phyloP scores from a whole-genome alignment of 2,329 filamentous ascomycete genomes.

The Fusarium sp. region DNA sequence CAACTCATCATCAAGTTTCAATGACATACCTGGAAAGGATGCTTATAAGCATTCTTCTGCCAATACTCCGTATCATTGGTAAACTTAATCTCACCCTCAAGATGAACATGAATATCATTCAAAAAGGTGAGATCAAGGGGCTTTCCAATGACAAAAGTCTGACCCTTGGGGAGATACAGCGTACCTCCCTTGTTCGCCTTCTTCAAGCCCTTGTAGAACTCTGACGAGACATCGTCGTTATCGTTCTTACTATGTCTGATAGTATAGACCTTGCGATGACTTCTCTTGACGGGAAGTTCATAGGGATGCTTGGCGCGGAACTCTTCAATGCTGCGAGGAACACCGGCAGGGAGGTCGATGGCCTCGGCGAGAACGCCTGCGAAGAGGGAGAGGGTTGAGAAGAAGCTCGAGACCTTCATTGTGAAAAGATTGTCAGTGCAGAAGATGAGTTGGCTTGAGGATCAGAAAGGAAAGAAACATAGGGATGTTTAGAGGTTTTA shows the following conservation, averaged over 20 bases:
- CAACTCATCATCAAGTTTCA: rapidly evolving
- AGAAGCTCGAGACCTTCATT: slow-evolving; percentile 38
- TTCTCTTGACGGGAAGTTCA: slow-evolving; percentile 6
- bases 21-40: slow-evolving; percentile 36
- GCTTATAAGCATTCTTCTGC: slow-evolving; percentile 37
- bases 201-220: slow-evolving; percentile 37
- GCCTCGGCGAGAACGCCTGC: slow-evolving; percentile 27
- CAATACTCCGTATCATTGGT: slow-evolving; percentile 38
- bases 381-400: slow-evolving; percentile 32
- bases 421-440: neutral
- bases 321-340: slow-evolving; percentile 39
- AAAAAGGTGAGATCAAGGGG: slow-evolving; percentile 37
- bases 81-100: slow-evolving; percentile 42
- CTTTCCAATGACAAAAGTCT: slow-evolving; percentile 40
- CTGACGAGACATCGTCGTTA: slow-evolving; percentile 33
- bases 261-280: slow-evolving; percentile 29
- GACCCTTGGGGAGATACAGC: slow-evolving; percentile 34
- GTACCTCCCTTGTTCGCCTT: slow-evolving; percentile 38
- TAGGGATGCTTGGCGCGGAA: slow-evolving; percentile 39
- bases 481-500: slow-evolving; percentile 6
- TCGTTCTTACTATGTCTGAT: slow-evolving; percentile 36
- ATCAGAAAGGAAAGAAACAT: neutral
- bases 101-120: slow-evolving; percentile 38
- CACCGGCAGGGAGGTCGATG: slow-evolving; percentile 38
- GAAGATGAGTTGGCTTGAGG: neutral